Evolutionary conservation across 345 rosid genomes (phyloP).

Genomic region (Dipteronia sinensis): DNA sequence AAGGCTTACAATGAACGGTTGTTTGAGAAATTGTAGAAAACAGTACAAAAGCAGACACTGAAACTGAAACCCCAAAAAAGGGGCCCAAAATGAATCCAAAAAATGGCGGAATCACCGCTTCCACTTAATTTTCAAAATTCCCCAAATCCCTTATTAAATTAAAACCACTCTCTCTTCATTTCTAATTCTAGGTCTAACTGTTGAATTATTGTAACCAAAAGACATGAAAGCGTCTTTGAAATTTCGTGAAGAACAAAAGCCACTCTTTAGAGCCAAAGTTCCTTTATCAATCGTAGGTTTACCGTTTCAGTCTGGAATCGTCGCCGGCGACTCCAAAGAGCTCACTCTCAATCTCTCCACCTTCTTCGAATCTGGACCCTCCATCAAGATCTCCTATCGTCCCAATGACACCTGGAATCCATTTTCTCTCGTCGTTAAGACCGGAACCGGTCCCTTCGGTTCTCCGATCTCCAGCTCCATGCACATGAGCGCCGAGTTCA

Average conservation of each 20-base stretch:
- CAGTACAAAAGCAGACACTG: too few relatives aligned
- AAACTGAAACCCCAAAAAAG: neutral
- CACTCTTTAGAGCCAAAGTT: constrained; percentile 76
- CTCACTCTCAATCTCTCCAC: constrained; percentile 77
- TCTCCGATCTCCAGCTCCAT: constrained; percentile 74
- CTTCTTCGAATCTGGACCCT: constrained; percentile 84
- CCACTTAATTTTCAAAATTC: neutral
- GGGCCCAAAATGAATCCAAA: constrained; percentile 7
- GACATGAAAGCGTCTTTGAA: constrained; percentile 88
- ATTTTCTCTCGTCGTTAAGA: constrained; percentile 79
- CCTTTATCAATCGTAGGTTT: constrained; percentile 77
- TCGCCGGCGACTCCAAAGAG: constrained; percentile 89
- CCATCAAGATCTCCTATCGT: constrained; percentile 81
- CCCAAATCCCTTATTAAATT: neutral
- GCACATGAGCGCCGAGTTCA: constrained; percentile 93
- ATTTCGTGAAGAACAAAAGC: constrained; percentile 89
- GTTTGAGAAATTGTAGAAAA: too few relatives aligned
- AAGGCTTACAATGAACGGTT: too few relatives aligned
- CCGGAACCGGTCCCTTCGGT: constrained; percentile 85
- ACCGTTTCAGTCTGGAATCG: constrained; percentile 88
- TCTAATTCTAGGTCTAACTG: neutral
- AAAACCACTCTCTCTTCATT: neutral
- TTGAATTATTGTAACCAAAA: neutral
- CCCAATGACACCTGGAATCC: constrained; percentile 87
- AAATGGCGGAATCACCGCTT: constrained; percentile 31